Evolutionary conservation across 23 red algal species (phyloP).

Genomic region (Gracilaria gracilis): DNA sequence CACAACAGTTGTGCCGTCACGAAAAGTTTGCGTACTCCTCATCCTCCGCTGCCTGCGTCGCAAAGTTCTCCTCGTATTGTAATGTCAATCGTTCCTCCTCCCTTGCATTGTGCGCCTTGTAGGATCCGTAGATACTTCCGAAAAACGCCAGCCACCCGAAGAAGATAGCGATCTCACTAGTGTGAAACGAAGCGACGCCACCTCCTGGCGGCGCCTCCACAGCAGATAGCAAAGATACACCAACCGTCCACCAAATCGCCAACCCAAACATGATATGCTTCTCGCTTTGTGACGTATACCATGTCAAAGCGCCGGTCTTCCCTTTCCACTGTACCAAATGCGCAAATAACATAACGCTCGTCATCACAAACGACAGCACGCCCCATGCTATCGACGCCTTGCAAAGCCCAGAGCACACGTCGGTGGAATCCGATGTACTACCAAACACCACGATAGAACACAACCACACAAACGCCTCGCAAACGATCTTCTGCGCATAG

Average conservation of each 20-base stretch:
- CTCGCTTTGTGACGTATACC: constrained; percentile 41
- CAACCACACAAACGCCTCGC: constrained; percentile 65
- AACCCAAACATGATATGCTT: constrained; percentile 39
- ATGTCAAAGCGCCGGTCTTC: constrained; percentile 14
- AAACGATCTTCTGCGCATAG: constrained; percentile 64
- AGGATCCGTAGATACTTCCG: constrained; percentile 57
- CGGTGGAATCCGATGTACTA: constrained; percentile 6
- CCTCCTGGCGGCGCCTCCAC: neutral
- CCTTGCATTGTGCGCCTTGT: constrained; percentile 57
- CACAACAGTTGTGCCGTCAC: neutral
- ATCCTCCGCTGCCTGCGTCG: constrained; percentile 44
- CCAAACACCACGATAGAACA: constrained; percentile 77
- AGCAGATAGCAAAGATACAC: constrained; percentile 45
- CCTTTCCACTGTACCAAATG: constrained; percentile 32
- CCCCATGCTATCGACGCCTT: constrained; percentile 20
- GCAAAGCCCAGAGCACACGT: constrained; percentile 15
- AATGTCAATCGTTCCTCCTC: constrained; percentile 49
- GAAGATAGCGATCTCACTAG: constrained; percentile 46
- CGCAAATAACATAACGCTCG: constrained; percentile 4
- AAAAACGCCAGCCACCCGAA: constrained; percentile 82
- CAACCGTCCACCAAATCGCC: constrained; percentile 60
- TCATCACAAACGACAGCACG: constrained; percentile 51
- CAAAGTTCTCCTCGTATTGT: constrained; percentile 14
- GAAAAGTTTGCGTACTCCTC: constrained; percentile 78
- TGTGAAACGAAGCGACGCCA: constrained; percentile 15